phyloP scores from a whole-genome alignment of 2,329 filamentous ascomycete species.

The Fusarium miscanthi region DNA sequence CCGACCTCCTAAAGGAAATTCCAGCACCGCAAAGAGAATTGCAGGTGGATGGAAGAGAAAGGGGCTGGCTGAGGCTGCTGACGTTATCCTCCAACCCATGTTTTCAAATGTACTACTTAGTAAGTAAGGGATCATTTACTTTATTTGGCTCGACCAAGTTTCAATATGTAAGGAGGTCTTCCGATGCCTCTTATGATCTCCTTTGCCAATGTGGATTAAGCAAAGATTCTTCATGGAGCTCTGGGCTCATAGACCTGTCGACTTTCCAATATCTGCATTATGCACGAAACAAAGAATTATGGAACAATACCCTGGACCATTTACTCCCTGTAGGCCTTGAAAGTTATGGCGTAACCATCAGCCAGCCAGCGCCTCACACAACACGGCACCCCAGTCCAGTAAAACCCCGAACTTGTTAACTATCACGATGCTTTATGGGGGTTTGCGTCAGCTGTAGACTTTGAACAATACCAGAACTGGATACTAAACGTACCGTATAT shows the following conservation, averaged over 20 bases:
- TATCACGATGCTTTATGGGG: background rate
- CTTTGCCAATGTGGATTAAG: conserved; percentile 18
- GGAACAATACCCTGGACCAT: background rate
- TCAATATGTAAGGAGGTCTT: background rate
- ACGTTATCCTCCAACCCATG: background rate
- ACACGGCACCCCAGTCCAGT: background rate
- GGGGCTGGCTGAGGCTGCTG: conserved; percentile 1
- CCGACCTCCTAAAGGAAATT: background rate
- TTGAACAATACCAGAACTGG: background rate
- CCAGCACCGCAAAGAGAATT: background rate
- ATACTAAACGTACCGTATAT: background rate
- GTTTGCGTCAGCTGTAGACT: background rate
- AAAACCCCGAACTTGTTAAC: background rate
- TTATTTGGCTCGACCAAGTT: conserved; percentile 5
- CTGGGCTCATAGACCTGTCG: conserved; percentile 29
- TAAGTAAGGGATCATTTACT: background rate
- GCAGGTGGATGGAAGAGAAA: background rate
- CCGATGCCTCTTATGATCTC: background rate
- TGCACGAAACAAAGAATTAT: conserved; percentile 1
- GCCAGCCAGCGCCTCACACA: background rate
- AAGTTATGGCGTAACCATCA: conserved; percentile 1
- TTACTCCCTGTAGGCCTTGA: background rate
- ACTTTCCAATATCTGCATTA: conserved; percentile 20
- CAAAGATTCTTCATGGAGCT: background rate
- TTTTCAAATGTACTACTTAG: background rate